These are phyloP conservation scores for Lyophyllum atratum DNA, from an alignment of 768 basidiomycete species.

Conservation along the genomic window DNA sequence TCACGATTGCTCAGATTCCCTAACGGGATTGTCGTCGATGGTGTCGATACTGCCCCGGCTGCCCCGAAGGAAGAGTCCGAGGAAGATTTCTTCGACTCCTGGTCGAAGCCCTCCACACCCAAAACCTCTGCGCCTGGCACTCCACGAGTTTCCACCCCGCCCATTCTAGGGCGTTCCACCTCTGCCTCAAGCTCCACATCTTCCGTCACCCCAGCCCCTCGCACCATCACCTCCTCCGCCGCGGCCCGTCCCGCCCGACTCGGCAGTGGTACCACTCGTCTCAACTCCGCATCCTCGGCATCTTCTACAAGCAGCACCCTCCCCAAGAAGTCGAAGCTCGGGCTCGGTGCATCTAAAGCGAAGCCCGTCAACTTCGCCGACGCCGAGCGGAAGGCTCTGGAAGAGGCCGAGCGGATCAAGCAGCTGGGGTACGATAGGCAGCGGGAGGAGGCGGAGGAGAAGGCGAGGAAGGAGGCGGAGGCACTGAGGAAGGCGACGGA, in stretches of 20 bases:
- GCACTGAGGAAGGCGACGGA: conserved; percentile 41
- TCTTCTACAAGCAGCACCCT: conserved; percentile 26
- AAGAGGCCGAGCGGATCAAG: conserved; percentile 91
- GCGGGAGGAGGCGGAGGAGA: conserved; percentile 82
- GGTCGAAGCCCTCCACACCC: conserved; percentile 83
- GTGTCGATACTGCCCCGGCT: conserved; percentile 51
- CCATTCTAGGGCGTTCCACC: conserved; percentile 56
- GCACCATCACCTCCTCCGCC: conserved; percentile 68
- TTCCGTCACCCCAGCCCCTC: conserved; percentile 34
- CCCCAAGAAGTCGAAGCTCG: conserved; percentile 69
- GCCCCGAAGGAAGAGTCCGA: conserved; percentile 52
- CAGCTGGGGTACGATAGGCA: conserved; percentile 90
- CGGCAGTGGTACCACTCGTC: conserved; percentile 38
- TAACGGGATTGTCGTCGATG: conserved; percentile 78
- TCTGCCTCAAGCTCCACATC: conserved; percentile 34
- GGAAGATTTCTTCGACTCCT: conserved; percentile 96
- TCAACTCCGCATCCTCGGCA: conserved; percentile 37
- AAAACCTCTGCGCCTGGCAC: conserved; percentile 56
- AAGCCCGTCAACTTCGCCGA: conserved; percentile 91
- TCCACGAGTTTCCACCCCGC: conserved; percentile 51
- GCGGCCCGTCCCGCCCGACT: conserved; percentile 49
- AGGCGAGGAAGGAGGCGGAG: conserved; percentile 63
- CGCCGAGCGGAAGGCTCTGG: conserved; percentile 85
- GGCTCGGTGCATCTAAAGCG: conserved; percentile 88
- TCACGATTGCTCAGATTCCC: conserved; percentile 58